Evolutionary conservation across 2,329 filamentous ascomycete genomes (phyloP), one percentile per base, ranked within the genome.

Genomic region (Cladosporium colombiae): DNA sequence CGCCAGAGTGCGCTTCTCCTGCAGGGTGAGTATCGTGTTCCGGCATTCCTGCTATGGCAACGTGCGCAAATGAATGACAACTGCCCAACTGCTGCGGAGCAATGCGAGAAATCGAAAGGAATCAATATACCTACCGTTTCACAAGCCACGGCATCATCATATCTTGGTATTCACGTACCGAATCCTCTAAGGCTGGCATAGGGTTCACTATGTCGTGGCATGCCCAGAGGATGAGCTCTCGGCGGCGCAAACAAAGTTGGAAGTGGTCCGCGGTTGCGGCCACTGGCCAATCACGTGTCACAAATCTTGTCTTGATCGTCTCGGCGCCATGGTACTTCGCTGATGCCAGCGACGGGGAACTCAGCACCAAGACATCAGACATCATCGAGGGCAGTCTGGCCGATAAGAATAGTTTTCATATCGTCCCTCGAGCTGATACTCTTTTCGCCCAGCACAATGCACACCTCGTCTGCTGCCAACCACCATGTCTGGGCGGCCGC

Each of bases 201-300:
- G 14, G 35, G 33, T 59, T 59, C 29, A 18, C 37, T 25, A 59
- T 44, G 56, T 59, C 56, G 56, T 46, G 56, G 56, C 56, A 31
- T 46, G 56, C 56, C 56, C 56, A 59, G 56, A 59, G 56, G 33
- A 33, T 11, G n/a, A 40, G 55, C 31, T 57, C 55, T 59, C 21
- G 56, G 33, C 56, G 56, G 37, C 35, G 56, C 37, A 46, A 59
- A 59, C 56, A 59, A 46, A 59, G 56, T 59, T 59, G 56, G 56
- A 40, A 59, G 56, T 59, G 35, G n/a, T 46, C 56, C 37, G 37
- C 33, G 56, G 56, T 29, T 21, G 16, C 35, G 8, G 31, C 8
- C 2, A 1, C 8, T 14, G 23, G n/a, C 56, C 56, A 59, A 59
- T 59, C 23, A 40, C 37, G 11, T 16, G 35, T 2, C 23, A 27